phyloP scores from a whole-genome alignment of 1,284 basidiomycete genomes.

The Afroboletus lepidellus region DNA sequence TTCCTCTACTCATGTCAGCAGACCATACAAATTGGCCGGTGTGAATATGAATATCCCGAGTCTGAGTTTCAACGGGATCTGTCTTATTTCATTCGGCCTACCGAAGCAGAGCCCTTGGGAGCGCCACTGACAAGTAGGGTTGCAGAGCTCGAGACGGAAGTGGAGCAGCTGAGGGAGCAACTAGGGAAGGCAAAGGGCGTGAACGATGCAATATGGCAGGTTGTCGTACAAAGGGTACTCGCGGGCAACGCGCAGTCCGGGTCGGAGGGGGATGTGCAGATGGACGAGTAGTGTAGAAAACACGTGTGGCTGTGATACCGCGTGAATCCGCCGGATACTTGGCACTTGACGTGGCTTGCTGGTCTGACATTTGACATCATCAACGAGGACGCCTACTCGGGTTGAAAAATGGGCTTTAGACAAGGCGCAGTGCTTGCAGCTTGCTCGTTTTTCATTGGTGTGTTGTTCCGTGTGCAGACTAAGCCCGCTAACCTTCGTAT shows the following conservation, averaged over 20 bases:
- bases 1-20: slow-evolving; percentile 3
- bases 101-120: slow-evolving; percentile 33
- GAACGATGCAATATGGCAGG: slow-evolving; percentile 90
- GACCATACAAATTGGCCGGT: slow-evolving; percentile 17
- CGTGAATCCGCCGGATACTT: slow-evolving; percentile 14
- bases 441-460: slow-evolving; percentile 81
- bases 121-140: slow-evolving; percentile 53
- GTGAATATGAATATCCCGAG: slow-evolving; percentile 41
- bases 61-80: slow-evolving; percentile 63
- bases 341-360: background rate
- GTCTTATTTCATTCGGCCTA: slow-evolving; percentile 54
- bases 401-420: slow-evolving; percentile 71
- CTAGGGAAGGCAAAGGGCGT: slow-evolving; percentile 79
- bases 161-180: slow-evolving; percentile 61
- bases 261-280: background rate
- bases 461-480: slow-evolving; percentile 19
- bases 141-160: slow-evolving; percentile 70
- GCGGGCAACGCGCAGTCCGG: slow-evolving; percentile 27
- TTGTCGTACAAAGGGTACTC: slow-evolving; percentile 64
- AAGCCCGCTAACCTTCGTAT: slow-evolving; percentile 1
- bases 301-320: slow-evolving; percentile 23
- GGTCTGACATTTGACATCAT: background rate
- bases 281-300: slow-evolving; percentile 6
- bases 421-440: slow-evolving; percentile 81
- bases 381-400: background rate